Evolutionary conservation across 2,329 filamentous ascomycete species (phyloP), one percentile per base, ranked within the genome.

Genomic region (Hypoxylon sp.): DNA sequence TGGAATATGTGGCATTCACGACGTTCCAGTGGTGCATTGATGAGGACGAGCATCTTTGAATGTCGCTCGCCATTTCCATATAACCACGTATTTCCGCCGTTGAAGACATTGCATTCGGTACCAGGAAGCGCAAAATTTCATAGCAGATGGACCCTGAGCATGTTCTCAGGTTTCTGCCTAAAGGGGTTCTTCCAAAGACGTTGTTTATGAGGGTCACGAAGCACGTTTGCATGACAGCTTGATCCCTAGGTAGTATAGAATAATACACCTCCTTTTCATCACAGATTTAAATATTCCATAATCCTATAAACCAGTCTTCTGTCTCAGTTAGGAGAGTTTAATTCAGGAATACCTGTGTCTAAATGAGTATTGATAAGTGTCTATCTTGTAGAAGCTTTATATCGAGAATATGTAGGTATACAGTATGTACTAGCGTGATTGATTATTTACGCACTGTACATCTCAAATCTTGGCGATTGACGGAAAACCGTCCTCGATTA

Each of bases 361-460:
- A n/a, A 42, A 4, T 14, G 35, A 3, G 3, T 37, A 37, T 14
- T 37, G 35, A n/a, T n/a, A 37, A 37, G 35, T 37, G 35, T 13
- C 13, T 42, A 20, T 20, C 40, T 42, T 20, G 40, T 22, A 22
- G 6, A 44, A 44, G 14, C 40, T 42, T 6, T n/a, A 20, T 44
- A 10, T 22, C 17, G 20, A 20, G n/a, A 44, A 42, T 17, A 44
- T 42, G 17, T 2, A 48, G 17, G 3, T 40, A 40, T 44, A 65
- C 55, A 20, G 55, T 60, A 31, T 60, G 33, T n/a, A 22, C 4
- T n/a, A 5, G 14, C 13, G 2, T 25, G 3, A 13, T 31, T 11
- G 14, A 59, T 10, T 20, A 13, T n/a, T 10, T 20, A 13, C n/a
- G n/a, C 35, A 66, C 63, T 61, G 63, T 66, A n/a, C 17, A 25